Evolutionary conservation across 2,329 filamentous ascomycete genomes (phyloP).

Genomic region (Pseudogymnoascus sp.): DNA sequence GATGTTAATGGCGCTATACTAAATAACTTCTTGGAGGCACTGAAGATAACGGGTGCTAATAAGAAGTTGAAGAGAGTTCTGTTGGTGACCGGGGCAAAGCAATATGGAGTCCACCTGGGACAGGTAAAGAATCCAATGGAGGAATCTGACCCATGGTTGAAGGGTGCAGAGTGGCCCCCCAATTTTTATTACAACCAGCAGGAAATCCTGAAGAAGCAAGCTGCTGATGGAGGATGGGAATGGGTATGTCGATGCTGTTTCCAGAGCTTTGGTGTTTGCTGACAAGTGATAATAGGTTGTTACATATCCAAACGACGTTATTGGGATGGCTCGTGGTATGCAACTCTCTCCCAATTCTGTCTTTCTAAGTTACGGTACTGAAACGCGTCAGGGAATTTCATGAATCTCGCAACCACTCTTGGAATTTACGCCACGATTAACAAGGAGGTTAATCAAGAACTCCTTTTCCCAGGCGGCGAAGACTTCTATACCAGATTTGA

Average conservation of each 20-base stretch:
- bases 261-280: not conserved
- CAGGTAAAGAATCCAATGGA: slow-evolving; percentile 38
- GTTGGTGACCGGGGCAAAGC: slow-evolving; percentile 41
- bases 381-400: slow-evolving; percentile 27
- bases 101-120: slow-evolving; percentile 46
- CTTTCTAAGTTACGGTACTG: not conserved
- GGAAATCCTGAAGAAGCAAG: slow-evolving; percentile 30
- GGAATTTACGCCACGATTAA: slow-evolving; percentile 24
- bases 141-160: slow-evolving; percentile 39
- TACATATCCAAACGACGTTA: slow-evolving; percentile 38
- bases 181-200: slow-evolving; percentile 47
- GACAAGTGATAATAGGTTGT: slow-evolving; percentile 34
- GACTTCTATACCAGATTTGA: not conserved
- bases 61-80: slow-evolving; percentile 39
- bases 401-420: slow-evolving; percentile 22
- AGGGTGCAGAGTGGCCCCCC: slow-evolving; percentile 28
- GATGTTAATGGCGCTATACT: slow-evolving; percentile 36
- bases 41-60: slow-evolving; percentile 35
- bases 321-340: slow-evolving; percentile 31
- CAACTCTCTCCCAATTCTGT: slow-evolving; percentile 19
- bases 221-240: not conserved
- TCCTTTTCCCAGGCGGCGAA: slow-evolving; percentile 29
- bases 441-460: slow-evolving; percentile 27
- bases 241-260: not conserved
- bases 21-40: slow-evolving; percentile 38